A percentile compares a stretch with the other conserved stretches of the same genome.
Evolutionary conservation across 2,329 filamentous ascomycete genomes (phyloP).

Genomic region (Endothia cerciana): DNA sequence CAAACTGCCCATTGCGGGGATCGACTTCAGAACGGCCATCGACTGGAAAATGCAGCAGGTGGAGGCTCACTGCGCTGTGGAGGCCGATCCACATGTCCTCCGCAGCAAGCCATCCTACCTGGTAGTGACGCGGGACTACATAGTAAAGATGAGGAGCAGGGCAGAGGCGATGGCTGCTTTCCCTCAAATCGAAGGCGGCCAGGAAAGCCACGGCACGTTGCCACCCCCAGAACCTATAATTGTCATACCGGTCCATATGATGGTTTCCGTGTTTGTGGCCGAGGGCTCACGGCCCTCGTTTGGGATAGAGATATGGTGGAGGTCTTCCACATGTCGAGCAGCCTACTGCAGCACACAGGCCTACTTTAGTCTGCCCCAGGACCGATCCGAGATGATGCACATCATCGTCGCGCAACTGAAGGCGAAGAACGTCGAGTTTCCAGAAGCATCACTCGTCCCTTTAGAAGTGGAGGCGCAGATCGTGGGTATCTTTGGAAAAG

Average conservation of each 20-base stretch:
- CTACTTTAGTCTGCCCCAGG: conserved; percentile 52
- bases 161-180: conserved; percentile 53
- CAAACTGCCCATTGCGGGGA: conserved; percentile 34
- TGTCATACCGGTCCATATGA: conserved; percentile 53
- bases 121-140: conserved; percentile 54
- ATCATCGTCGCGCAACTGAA: conserved; percentile 47
- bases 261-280: conserved; percentile 57
- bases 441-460: conserved; percentile 45
- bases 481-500: conserved; percentile 48
- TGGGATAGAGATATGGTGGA: conserved; percentile 62
- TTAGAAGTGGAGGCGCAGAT: conserved; percentile 53
- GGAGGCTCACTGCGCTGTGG: conserved; percentile 49
- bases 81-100: conserved; percentile 51
- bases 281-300: conserved; percentile 54
- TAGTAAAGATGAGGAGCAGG: conserved; percentile 55
- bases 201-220: conserved; percentile 35
- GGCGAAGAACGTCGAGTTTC: conserved; percentile 39
- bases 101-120: conserved; percentile 54
- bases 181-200: conserved; percentile 43
- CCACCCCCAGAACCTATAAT: conserved; percentile 40
- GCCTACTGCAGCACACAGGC: conserved; percentile 53
- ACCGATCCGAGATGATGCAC: conserved; percentile 55
- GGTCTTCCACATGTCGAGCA: conserved; percentile 47
- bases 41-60: conserved; percentile 40
- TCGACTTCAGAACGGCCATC: conserved; percentile 37